phyloP scores from a whole-genome alignment of 2,329 filamentous ascomycete species.

The Clarireedia hainanense region DNA sequence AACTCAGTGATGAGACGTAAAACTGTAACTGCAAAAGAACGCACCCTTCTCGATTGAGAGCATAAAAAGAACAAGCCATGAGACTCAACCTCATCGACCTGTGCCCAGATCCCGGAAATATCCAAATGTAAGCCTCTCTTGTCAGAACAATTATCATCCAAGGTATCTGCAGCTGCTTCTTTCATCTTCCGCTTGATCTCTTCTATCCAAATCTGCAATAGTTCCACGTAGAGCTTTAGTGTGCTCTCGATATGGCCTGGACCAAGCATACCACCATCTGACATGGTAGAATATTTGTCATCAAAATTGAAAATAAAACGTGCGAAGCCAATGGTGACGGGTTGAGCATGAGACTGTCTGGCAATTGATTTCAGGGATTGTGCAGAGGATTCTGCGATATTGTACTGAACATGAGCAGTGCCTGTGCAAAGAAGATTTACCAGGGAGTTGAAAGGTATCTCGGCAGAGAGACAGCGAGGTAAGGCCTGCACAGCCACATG shows the following conservation, averaged over 20 bases:
- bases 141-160: constrained; percentile 55
- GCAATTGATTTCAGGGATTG: constrained; percentile 94
- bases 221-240: constrained; percentile 81
- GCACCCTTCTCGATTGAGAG: constrained; percentile 84
- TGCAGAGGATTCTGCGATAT: constrained; percentile 86
- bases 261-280: constrained; percentile 92
- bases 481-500: constrained; percentile 93
- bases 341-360: constrained; percentile 83
- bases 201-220: constrained; percentile 95
- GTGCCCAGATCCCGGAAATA: constrained; percentile 78
- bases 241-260: constrained; percentile 93
- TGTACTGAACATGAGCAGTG: constrained; percentile 87
- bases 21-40: constrained; percentile 86
- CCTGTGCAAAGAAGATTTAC: constrained; percentile 95
- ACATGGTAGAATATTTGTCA: constrained; percentile 94
- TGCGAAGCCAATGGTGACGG: constrained; percentile 93
- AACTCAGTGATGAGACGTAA: constrained; percentile 89
- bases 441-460: constrained; percentile 86
- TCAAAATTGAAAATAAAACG: constrained; percentile 99
- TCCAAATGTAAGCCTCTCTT: constrained; percentile 73
- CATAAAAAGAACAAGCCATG: constrained; percentile 96
- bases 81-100: constrained; percentile 94
- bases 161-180: constrained; percentile 57
- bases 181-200: constrained; percentile 84
- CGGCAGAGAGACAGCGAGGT: constrained; percentile 83